phyloP scores from a whole-genome alignment of 1,139 yeast genomes.

The Hyphopichia buzzinii region DNA sequence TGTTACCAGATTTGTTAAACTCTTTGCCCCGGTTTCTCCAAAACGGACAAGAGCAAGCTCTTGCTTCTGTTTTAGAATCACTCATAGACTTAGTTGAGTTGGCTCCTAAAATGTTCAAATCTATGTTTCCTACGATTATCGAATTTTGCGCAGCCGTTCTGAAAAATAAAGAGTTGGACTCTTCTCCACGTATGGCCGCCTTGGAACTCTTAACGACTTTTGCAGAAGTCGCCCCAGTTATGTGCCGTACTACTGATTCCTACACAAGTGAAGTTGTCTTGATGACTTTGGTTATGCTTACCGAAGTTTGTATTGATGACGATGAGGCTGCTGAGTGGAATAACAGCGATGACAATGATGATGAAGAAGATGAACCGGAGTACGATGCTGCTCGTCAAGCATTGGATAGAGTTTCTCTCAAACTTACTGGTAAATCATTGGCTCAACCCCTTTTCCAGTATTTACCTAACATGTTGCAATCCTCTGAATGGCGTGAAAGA shows the following conservation, averaged over 20 bases:
- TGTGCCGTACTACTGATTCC: constrained; percentile 81
- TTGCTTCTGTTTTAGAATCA: constrained; percentile 84
- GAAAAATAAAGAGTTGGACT: constrained; percentile 76
- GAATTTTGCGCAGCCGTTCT: constrained; percentile 82
- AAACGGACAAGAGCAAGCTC: constrained; percentile 74
- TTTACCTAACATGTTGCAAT: constrained; percentile 76
- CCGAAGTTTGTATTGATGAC: constrained; percentile 88
- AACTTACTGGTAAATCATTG: constrained; percentile 76
- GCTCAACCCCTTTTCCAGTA: constrained; percentile 85
- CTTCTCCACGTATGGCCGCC: constrained; percentile 78
- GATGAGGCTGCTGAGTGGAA: constrained; percentile 88
- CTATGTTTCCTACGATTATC: constrained; percentile 82
- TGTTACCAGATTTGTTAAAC: constrained; percentile 80
- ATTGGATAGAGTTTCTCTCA: constrained; percentile 82
- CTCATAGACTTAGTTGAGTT: constrained; percentile 86
- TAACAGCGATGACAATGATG: constrained; percentile 72
- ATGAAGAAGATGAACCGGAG: constrained; percentile 83
- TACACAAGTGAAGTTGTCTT: constrained; percentile 74
- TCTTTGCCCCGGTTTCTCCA: constrained; percentile 83
- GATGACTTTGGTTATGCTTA: constrained; percentile 78
- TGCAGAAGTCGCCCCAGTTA: constrained; percentile 89
- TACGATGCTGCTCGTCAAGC: constrained; percentile 94
- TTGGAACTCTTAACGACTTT: constrained; percentile 86
- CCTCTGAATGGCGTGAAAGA: constrained; percentile 86
- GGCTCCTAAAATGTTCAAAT: constrained; percentile 92